phyloP scores from a whole-genome alignment of 1,284 basidiomycete genomes.

The Ganoderma lucidum region DNA sequence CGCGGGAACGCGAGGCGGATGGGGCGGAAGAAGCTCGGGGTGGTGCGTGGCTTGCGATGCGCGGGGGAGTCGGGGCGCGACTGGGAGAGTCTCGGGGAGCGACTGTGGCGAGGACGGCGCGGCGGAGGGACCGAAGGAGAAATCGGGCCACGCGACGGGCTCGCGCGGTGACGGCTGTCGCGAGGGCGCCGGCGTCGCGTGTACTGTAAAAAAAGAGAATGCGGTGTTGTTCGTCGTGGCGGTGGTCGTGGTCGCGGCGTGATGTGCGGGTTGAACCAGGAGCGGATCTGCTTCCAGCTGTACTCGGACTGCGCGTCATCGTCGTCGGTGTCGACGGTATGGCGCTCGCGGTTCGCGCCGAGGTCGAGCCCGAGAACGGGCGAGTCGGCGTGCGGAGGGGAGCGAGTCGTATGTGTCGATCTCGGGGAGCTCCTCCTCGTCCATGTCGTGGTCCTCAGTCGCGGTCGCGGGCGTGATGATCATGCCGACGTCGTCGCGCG shows the following conservation, averaged over 20 bases:
- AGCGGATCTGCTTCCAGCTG: slow-evolving; percentile 35
- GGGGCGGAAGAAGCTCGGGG: slow-evolving; percentile 49
- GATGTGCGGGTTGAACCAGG: slow-evolving; percentile 34
- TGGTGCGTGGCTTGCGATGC: slow-evolving; percentile 44
- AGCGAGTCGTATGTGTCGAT: slow-evolving; percentile 35
- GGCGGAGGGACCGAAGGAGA: slow-evolving; percentile 31
- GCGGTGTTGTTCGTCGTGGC: slow-evolving; percentile 32
- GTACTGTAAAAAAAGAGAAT: slow-evolving; percentile 40
- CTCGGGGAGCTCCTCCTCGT: slow-evolving; percentile 38
- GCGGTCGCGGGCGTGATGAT: slow-evolving; percentile 37
- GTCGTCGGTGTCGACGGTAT: slow-evolving; percentile 21
- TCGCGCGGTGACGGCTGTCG: slow-evolving; percentile 28
- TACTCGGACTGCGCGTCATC: slow-evolving; percentile 26
- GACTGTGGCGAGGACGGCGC: slow-evolving; percentile 30
- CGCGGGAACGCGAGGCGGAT: slow-evolving; percentile 51
- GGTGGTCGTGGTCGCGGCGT: slow-evolving; percentile 25
- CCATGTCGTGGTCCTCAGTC: slow-evolving; percentile 38
- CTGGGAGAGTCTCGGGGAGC: slow-evolving; percentile 29
- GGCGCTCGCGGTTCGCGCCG: slow-evolving; percentile 22
- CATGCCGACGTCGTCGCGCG: slow-evolving; percentile 38
- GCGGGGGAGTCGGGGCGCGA: slow-evolving; percentile 21
- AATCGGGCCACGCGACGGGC: slow-evolving; percentile 30
- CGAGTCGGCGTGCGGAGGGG: slow-evolving; percentile 37
- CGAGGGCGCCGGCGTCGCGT: slow-evolving; percentile 34
- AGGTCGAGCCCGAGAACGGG: slow-evolving; percentile 38